These are phyloP conservation scores for Thyridium curvatum DNA, from an alignment of 2,329 filamentous ascomycete species.

Conservation along the genomic window DNA sequence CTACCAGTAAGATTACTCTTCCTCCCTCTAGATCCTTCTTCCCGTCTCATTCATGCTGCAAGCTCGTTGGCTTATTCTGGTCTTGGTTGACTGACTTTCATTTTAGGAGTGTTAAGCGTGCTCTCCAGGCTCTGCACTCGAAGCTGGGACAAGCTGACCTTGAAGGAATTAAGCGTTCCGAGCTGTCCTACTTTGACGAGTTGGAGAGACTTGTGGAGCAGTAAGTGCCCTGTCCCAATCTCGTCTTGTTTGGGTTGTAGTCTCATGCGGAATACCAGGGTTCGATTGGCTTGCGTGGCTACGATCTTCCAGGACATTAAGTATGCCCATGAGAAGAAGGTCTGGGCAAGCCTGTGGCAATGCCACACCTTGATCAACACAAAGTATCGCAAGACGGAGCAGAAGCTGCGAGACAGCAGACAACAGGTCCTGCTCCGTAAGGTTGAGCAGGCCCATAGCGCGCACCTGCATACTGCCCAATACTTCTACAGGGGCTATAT, in stretches of 20 bases:
- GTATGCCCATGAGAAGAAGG: slow-evolving; percentile 54
- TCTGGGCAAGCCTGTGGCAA: slow-evolving; percentile 72
- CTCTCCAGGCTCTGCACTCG: too few species aligned
- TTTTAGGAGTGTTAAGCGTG: too few species aligned
- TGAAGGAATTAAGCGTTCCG: too few species aligned
- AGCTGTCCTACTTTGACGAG: too few species aligned
- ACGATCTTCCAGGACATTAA: slow-evolving; percentile 68
- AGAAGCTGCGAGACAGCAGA: slow-evolving; percentile 43
- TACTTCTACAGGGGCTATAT: slow-evolving; percentile 86
- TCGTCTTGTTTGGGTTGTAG: slow-evolving; percentile 7
- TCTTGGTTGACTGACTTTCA: too few species aligned
- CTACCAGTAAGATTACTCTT: too few species aligned
- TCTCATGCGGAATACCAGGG: slow-evolving; percentile 33
- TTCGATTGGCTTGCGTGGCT: slow-evolving; percentile 65
- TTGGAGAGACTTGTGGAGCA: too few species aligned
- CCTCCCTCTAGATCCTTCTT: too few species aligned
- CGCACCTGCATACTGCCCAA: slow-evolving; percentile 82
- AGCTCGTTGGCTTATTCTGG: too few species aligned
- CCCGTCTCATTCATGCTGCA: too few species aligned
- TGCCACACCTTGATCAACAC: slow-evolving; percentile 72
- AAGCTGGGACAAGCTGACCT: too few species aligned
- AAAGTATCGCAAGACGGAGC: slow-evolving; percentile 67
- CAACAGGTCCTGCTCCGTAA: slow-evolving; percentile 64
- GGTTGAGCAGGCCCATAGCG: slow-evolving; percentile 72
- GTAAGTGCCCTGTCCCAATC: not conserved